Conservation (phyloP, 192 early-diverging fungal species). For the Entomortierella lignicola region DNA sequence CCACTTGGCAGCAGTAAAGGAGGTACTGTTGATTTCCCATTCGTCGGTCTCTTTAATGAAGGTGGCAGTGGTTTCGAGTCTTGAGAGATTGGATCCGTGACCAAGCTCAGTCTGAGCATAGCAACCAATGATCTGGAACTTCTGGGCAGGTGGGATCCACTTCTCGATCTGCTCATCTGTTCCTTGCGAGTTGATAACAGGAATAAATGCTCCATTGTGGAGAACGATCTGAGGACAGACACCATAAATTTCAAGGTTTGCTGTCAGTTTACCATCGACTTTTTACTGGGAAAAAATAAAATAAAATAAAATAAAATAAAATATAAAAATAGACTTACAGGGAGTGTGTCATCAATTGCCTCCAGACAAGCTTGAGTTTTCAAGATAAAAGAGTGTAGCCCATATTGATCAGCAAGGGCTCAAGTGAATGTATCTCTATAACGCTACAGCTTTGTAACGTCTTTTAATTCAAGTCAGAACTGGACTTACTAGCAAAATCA, state of each 20-base stretch:
- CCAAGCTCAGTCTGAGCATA: slow-evolving; percentile 91
- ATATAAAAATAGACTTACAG: slow-evolving; percentile 15
- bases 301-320: too few species aligned
- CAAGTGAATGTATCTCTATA: too few species aligned
- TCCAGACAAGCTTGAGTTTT: slow-evolving; percentile 2
- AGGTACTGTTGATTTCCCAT: slow-evolving; percentile 86
- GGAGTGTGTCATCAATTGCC: slow-evolving; percentile 40
- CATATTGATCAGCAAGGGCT: too few species aligned
- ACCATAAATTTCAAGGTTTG: background rate
- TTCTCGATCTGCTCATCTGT: slow-evolving; percentile 76
- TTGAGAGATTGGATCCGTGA: slow-evolving; percentile 77
- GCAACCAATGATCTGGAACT: slow-evolving; percentile 82
- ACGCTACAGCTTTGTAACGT: too few species aligned
- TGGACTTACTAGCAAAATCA: slow-evolving; percentile 40
- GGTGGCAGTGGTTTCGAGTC: slow-evolving; percentile 88
- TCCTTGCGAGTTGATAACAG: slow-evolving; percentile 77
- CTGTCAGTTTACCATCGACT: too few species aligned
- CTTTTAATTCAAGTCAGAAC: background rate
- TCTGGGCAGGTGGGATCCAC: slow-evolving; percentile 74
- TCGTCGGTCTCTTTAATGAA: slow-evolving; percentile 85
- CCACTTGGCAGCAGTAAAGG: slow-evolving; percentile 75
- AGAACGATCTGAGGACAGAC: slow-evolving; percentile 18
- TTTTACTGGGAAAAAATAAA: too few species aligned
- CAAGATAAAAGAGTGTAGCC: background rate
- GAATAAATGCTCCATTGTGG: slow-evolving; percentile 76